Percentiles rank a stretch among this genome's conserved stretches.
Conservation (phyloP, 2,329 filamentous ascomycete genomes). For the Mycocentrospora acerina region DNA sequence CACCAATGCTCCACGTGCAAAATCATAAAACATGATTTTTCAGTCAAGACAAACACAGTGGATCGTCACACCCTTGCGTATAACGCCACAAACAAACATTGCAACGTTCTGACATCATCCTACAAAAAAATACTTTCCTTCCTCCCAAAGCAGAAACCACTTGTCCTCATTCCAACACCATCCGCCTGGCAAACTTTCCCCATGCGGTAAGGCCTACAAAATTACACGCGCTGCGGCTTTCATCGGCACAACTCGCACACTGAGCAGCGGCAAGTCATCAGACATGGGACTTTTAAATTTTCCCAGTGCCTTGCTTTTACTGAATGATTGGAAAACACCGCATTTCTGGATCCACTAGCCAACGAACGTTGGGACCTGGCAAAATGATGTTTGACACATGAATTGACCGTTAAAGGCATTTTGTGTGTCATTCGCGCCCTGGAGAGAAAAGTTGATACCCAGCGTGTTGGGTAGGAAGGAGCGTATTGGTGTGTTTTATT, state of each 20-base stretch:
- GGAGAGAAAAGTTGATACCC: constrained; percentile 8
- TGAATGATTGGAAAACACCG: constrained; percentile 2
- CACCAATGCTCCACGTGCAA: not conserved
- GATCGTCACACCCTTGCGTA: no score
- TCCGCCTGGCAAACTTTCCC: no score
- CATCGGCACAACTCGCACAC: no score
- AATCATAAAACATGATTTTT: not conserved
- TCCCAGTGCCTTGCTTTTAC: constrained; percentile 1
- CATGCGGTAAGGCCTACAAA: no score
- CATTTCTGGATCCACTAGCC: constrained; percentile 10
- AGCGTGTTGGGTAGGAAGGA: constrained; percentile 9
- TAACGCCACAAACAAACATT: no score
- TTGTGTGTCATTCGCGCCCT: constrained; percentile 24
- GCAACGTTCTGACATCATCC: no score
- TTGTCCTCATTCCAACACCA: no score
- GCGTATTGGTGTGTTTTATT: constrained; percentile 15
- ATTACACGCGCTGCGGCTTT: constrained; percentile 3
- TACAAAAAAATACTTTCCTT: no score
- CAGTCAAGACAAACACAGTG: no score
- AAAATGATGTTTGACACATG: constrained; percentile 22
- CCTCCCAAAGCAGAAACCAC: no score
- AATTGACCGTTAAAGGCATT: constrained; percentile 21
- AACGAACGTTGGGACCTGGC: not conserved
- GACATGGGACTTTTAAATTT: constrained; percentile 5
- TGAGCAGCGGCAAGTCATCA: no score